These are phyloP conservation scores for Plasmodium adleri DNA, from an alignment of 169 alveolate genomes.

Conservation along the genomic window DNA sequence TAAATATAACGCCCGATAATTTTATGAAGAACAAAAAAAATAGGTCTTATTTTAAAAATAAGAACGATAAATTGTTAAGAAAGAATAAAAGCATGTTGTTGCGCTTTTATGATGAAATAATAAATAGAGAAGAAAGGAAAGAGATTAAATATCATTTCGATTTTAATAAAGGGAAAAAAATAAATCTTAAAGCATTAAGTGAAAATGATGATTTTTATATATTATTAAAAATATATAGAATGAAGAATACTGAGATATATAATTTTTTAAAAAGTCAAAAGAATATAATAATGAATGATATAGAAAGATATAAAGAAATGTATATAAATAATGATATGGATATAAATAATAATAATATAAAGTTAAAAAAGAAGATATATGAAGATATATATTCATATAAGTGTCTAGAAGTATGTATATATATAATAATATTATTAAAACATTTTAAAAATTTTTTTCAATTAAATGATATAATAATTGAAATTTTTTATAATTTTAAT, in stretches of 20 bases:
- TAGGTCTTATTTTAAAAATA: neutral
- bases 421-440: slow-evolving; percentile 57
- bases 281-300: slow-evolving; percentile 22
- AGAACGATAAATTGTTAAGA: slow-evolving; percentile 11
- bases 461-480: slow-evolving; percentile 62
- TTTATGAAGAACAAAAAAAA: no score
- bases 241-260: slow-evolving; percentile 70
- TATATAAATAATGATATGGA: slow-evolving; percentile 1
- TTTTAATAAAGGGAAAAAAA: slow-evolving; percentile 45
- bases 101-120: slow-evolving; percentile 38
- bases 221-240: slow-evolving; percentile 59
- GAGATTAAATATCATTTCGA: slow-evolving; percentile 62
- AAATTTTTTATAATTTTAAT: slow-evolving; percentile 43
- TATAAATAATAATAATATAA: neutral
- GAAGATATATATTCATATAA: slow-evolving; percentile 54
- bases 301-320: slow-evolving; percentile 45
- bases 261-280: slow-evolving; percentile 65
- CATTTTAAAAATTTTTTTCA: slow-evolving; percentile 74
- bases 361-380: slow-evolving; percentile 36
- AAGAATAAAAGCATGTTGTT: slow-evolving; percentile 28
- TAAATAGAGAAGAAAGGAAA: slow-evolving; percentile 53
- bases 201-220: slow-evolving; percentile 70
- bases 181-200: slow-evolving; percentile 59
- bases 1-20: no score
- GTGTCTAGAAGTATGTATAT: slow-evolving; percentile 65